Conservation (phyloP, 805 yeast species). For the Nematodospora valgi region DNA sequence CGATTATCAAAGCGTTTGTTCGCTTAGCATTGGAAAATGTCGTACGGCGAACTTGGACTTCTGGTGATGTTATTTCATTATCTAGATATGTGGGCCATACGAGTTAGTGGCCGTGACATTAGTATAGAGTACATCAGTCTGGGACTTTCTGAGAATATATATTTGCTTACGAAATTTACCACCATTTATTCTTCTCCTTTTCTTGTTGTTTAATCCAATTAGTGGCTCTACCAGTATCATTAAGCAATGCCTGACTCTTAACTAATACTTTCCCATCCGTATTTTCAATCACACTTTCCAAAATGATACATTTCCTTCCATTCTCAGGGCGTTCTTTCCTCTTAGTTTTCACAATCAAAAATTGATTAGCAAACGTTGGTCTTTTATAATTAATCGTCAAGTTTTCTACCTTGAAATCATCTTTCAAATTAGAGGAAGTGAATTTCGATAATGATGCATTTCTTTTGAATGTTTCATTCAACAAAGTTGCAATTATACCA, state of each 20-base stretch:
- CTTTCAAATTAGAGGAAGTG: constrained; percentile 34
- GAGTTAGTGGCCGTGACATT: too few relatives aligned
- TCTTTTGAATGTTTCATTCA: constrained; percentile 72
- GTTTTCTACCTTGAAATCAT: constrained; percentile 46
- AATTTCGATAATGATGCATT: constrained; percentile 40
- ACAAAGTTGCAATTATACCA: constrained; percentile 75
- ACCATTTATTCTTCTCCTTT: constrained; percentile 8
- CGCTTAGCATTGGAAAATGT: too few relatives aligned
- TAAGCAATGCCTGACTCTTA: constrained; percentile 49
- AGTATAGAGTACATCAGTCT: too few relatives aligned
- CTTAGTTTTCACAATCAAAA: constrained; percentile 59
- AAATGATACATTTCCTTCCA: constrained; percentile 30
- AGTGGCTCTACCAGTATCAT: constrained; percentile 32
- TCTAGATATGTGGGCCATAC: too few relatives aligned
- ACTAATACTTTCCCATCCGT: constrained; percentile 55
- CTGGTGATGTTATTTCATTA: too few relatives aligned
- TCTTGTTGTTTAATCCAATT: constrained; percentile 10
- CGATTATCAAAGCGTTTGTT: too few relatives aligned
- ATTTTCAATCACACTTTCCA: constrained; percentile 53
- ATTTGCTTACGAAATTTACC: neutral
- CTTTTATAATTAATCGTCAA: constrained; percentile 53
- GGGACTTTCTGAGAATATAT: too few relatives aligned
- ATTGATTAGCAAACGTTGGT: constrained; percentile 79
- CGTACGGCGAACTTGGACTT: too few relatives aligned
- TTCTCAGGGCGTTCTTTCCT: constrained; percentile 25